Evolutionary conservation across 306 rosid genomes (phyloP), one percentile per base, ranked within the genome.

Genomic region (Rosa lucieae): DNA sequence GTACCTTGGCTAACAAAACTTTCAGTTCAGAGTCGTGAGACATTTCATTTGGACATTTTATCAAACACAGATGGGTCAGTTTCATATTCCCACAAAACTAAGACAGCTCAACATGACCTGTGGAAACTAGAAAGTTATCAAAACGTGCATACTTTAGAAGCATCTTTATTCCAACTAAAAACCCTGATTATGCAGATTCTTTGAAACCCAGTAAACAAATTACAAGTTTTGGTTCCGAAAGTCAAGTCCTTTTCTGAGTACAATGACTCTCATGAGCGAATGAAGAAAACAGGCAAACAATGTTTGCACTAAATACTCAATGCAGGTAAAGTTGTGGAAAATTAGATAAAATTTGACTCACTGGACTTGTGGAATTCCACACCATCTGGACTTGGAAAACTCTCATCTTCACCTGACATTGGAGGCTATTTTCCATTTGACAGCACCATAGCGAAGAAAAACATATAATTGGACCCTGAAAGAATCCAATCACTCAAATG

Each of bases 301-400:
- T 21, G 65, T 11, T 58, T 58, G 14, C 65, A 3, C 35, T 21
- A 58, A 21, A 56, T 0, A 56, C 21, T 61, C 18, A 42, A 42
- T 43, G 20, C 29, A 42, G 6, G 9, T 44, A 26, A 70, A 44
- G 35, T 46, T 70, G 55, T 29, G 43, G 35, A 21, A 70, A 69
- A 21, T 69, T 69, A 29, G n/a, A 10, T 23, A 10, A 39, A 9
- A 6, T 53, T 53, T 2, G 61, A 18, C 12, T n/a, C 74, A 21
- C 35, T 44, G 73, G 39, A 61, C 39, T 61, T 10, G 67, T 69
- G 73, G 37, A 44, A 69, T 69, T 43, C 73, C 53, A 10, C 53
- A 69, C 37, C 53, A 21, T 40, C 67, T 26, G 40, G 8, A 29
- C 67, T 62, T 9, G 39, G 35, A 26, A 61, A 10, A 12, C 29